These are phyloP conservation scores for Pseudophaeomoniella oleicola DNA, from an alignment of 2,329 filamentous ascomycete genomes.

Conservation along the genomic window DNA sequence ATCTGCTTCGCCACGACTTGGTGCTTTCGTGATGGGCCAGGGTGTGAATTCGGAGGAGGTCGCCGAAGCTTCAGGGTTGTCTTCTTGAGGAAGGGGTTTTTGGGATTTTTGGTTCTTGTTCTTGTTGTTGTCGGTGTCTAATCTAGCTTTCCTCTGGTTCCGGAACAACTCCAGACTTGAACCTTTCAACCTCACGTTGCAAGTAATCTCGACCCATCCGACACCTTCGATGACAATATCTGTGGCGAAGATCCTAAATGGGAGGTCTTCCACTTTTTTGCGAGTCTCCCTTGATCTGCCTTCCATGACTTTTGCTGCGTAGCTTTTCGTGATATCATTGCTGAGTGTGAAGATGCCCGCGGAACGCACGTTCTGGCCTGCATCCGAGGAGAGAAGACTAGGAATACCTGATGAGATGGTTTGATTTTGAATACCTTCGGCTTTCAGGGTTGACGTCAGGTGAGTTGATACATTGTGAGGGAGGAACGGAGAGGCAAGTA, in stretches of 20 bases:
- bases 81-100: neutral
- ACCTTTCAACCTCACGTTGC: constrained; percentile 56
- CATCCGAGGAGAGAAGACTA: constrained; percentile 23
- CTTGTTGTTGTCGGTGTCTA: constrained; percentile 10
- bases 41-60: constrained; percentile 4
- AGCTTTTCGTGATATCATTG: constrained; percentile 69
- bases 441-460: constrained; percentile 66
- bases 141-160: too few species aligned
- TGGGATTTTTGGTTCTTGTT: constrained; percentile 6
- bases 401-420: constrained; percentile 46
- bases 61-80: constrained; percentile 1
- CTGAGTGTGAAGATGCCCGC: constrained; percentile 64
- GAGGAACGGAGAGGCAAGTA: constrained; percentile 70
- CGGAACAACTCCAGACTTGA: constrained; percentile 16
- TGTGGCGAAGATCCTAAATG: constrained; percentile 63
- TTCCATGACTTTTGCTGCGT: constrained; percentile 58
- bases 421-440: constrained; percentile 55
- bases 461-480: constrained; percentile 44
- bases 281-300: constrained; percentile 38
- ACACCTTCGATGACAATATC: constrained; percentile 86
- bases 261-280: constrained; percentile 36
- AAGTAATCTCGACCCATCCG: constrained; percentile 81
- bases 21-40: constrained; percentile 1
- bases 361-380: constrained; percentile 42
- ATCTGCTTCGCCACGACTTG: constrained; percentile 2